These are phyloP conservation scores for Rheum nobile DNA, from an alignment of 148 eudicot species.

Conservation along the genomic window DNA sequence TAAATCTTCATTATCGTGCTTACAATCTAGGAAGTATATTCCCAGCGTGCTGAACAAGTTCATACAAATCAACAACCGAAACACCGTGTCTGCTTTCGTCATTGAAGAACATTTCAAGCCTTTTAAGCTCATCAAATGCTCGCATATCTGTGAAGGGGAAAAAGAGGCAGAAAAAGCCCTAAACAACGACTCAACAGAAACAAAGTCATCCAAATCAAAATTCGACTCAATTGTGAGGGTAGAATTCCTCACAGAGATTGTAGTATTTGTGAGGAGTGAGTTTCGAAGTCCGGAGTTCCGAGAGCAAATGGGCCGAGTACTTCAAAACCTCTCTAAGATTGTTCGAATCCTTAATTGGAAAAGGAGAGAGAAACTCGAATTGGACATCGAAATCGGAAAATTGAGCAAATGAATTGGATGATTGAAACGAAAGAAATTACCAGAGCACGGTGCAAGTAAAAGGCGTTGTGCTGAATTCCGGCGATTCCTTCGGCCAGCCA, in stretches of 20 bases:
- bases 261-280: conserved; percentile 91
- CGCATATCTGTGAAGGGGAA: conserved; percentile 53
- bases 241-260: conserved; percentile 52
- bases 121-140: conserved; percentile 81
- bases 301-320: conserved; percentile 72
- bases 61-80: conserved; percentile 65
- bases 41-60: conserved; percentile 94
- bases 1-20: conserved; percentile 16
- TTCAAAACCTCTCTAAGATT: conserved; percentile 87
- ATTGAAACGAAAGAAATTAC: conserved; percentile 23
- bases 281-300: conserved; percentile 88
- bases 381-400: conserved; percentile 3
- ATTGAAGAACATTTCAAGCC: conserved; percentile 73
- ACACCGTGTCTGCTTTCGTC: conserved; percentile 84
- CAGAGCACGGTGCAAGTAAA: conserved; percentile 81
- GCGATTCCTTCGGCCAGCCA: conserved; percentile 99
- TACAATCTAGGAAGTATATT: conserved; percentile 87
- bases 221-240: neutral
- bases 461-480: conserved; percentile 87
- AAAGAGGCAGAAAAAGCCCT: neutral
- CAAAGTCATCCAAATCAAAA: neutral
- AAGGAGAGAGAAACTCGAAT: neutral
- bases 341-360: conserved; percentile 51
- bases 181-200: neutral
- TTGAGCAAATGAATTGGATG: neutral